These are phyloP conservation scores for Ammopiptanthus mongolicus DNA, from an alignment of 306 rosid species.

Conservation along the genomic window DNA sequence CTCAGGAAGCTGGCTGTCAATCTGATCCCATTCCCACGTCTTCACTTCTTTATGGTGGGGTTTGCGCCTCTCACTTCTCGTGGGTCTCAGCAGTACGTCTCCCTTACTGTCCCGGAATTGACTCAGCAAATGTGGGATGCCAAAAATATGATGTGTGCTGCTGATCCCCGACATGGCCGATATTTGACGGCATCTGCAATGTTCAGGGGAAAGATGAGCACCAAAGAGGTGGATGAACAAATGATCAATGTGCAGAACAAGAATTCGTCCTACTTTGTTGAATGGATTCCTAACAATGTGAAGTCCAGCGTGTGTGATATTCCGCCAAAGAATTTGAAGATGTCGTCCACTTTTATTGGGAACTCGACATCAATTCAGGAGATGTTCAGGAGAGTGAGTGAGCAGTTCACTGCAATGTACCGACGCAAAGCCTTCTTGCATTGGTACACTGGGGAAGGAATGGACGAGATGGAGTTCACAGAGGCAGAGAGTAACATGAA, in stretches of 20 bases:
- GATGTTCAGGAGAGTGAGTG: conserved; percentile 94
- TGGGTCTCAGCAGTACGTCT: conserved; percentile 88
- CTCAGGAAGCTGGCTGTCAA: conserved; percentile 87
- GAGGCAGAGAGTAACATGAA: conserved; percentile 97
- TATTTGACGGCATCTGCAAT: conserved; percentile 92
- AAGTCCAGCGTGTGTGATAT: conserved; percentile 91
- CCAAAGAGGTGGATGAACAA: conserved; percentile 93
- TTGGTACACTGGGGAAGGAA: conserved; percentile 95
- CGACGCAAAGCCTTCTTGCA: conserved; percentile 93
- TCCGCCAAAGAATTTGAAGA: conserved; percentile 71
- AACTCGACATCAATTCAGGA: conserved; percentile 94
- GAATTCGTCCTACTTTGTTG: conserved; percentile 86
- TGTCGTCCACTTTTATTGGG: conserved; percentile 90
- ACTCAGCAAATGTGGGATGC: conserved; percentile 98
- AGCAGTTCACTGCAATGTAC: conserved; percentile 91
- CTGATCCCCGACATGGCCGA: conserved; percentile 92
- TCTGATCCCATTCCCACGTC: conserved; percentile 91
- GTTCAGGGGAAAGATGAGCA: conserved; percentile 97
- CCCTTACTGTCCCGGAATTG: conserved; percentile 88
- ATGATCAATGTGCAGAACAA: conserved; percentile 94
- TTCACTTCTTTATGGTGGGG: conserved; percentile 95
- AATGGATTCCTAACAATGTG: conserved; percentile 95
- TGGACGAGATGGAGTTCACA: conserved; percentile 97
- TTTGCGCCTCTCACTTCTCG: conserved; percentile 95
- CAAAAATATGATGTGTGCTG: conserved; percentile 97